These are phyloP conservation scores for Boletus calvinii DNA, from an alignment of 1,284 basidiomycete species.

Conservation along the genomic window DNA sequence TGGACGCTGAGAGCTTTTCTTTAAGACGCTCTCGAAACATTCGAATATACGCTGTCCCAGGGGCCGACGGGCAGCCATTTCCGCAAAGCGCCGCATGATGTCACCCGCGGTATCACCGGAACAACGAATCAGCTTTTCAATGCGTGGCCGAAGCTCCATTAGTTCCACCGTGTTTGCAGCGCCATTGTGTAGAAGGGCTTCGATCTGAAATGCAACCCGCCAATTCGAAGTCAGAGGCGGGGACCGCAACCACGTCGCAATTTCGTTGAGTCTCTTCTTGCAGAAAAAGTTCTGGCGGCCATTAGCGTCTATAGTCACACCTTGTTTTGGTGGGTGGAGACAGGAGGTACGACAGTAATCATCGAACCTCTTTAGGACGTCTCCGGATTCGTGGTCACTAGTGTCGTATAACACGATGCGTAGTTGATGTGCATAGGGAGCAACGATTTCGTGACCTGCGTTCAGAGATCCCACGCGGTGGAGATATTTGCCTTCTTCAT, in stretches of 20 bases:
- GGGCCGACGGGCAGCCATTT: conserved; percentile 43
- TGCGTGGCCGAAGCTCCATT: conserved; percentile 40
- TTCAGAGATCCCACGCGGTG: conserved; percentile 56
- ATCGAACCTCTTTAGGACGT: conserved; percentile 47
- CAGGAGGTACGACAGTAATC: conserved; percentile 54
- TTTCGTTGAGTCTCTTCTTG: conserved; percentile 42
- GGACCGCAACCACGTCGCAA: conserved; percentile 43
- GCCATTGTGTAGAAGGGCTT: conserved; percentile 59
- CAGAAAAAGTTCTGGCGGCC: conserved; percentile 49
- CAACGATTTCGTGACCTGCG: conserved; percentile 50
- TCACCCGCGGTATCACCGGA: conserved; percentile 39
- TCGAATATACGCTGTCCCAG: conserved; percentile 43
- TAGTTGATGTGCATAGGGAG: conserved; percentile 64
- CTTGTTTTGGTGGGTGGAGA: conserved; percentile 38
- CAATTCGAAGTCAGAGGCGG: conserved; percentile 44
- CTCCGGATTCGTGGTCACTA: conserved; percentile 34
- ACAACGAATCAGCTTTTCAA: conserved; percentile 42
- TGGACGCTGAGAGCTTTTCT: conserved; percentile 26
- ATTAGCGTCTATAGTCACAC: conserved; percentile 44
- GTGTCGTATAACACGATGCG: conserved; percentile 53
- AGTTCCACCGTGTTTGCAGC: conserved; percentile 57
- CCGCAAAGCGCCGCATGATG: conserved; percentile 52
- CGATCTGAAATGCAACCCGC: conserved; percentile 69
- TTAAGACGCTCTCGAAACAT: conserved; percentile 47
- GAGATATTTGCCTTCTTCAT: conserved; percentile 44